Base-by-base conservation (phyloP, 202 grass and related monocot species). In the Elaeis oleifera region DNA sequence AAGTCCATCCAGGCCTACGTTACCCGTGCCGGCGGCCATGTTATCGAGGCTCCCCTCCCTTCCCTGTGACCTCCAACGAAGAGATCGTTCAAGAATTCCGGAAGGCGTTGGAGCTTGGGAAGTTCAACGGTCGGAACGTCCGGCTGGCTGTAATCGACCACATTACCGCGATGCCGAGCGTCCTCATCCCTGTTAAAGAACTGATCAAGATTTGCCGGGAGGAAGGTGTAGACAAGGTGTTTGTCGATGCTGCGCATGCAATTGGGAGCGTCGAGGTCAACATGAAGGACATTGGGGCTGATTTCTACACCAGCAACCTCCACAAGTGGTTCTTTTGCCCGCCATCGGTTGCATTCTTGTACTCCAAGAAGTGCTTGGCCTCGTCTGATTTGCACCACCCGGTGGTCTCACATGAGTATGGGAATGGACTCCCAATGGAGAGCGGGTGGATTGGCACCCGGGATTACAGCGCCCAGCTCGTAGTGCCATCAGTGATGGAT, bases 251-350 rank as follows among this genome's bases (percentile, higher is more conserved):
- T 0, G 94, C 94, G 0, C 94, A 99, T 24, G 81, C 94, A 8
- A 89, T 99, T 15, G 94, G 94, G 48, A 86, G 86, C 53, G 82
- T 99, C 4, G 76, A 84, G 13, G 72, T 99, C 3, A 82, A 99
- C 49, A 72, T 99, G 20, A 54, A 60, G 32, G 84, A 87, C 16
- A 97, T 97, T 50, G 94, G 84, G 19, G 94, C 94, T 2, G 94
- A 97, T 61, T 97, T 89, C 78, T 97, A 99, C 63, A 89, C 94
- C 44, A 99, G 88, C 72, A 99, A 99, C 39, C 85, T 99, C 56
- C 85, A 99, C 67, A 99, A 99, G 65, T 99, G 94, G 94, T 92
- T 99, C 74, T 99, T 99, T 52, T 92, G 88, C 23, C 94, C 88
- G 1, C 85, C 94, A 5, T 85, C 88, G 0, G 85, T 92, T 25